phyloP scores from a whole-genome alignment of 768 basidiomycete genomes.

The Suillus placidus region DNA sequence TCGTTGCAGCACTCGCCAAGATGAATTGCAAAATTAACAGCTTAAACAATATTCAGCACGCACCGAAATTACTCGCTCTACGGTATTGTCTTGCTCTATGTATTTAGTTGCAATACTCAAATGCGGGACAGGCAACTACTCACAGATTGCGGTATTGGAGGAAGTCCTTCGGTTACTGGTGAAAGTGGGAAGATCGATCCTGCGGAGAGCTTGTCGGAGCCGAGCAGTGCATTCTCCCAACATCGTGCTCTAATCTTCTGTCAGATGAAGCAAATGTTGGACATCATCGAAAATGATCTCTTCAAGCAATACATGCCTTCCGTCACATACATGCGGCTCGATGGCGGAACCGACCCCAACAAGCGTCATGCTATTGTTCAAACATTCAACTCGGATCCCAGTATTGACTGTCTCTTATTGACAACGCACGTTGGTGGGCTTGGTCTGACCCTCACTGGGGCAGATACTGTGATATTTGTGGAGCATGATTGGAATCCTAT shows the following conservation, averaged over 20 bases:
- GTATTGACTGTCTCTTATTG: slow-evolving; percentile 92
- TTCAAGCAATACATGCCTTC: slow-evolving; percentile 93
- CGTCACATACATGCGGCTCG: slow-evolving; percentile 97
- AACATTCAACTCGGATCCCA: slow-evolving; percentile 97
- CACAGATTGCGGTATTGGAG: slow-evolving; percentile 92
- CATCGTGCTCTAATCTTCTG: slow-evolving; percentile 99
- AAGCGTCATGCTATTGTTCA: slow-evolving; percentile 97
- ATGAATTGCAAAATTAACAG: slow-evolving; percentile 47
- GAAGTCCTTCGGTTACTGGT: slow-evolving; percentile 37
- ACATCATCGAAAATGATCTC: slow-evolving; percentile 92
- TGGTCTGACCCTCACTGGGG: slow-evolving; percentile 94
- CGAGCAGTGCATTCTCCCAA: slow-evolving; percentile 73
- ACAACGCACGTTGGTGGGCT: slow-evolving; percentile 98
- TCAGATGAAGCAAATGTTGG: slow-evolving; percentile 99
- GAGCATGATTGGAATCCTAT: slow-evolving; percentile 99
- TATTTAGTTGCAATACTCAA: not conserved
- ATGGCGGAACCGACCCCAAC: slow-evolving; percentile 87
- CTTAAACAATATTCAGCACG: slow-evolving; percentile 83
- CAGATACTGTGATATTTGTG: slow-evolving; percentile 98
- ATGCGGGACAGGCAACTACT: slow-evolving; percentile 75
- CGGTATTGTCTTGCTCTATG: slow-evolving; percentile 52
- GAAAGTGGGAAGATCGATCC: slow-evolving; percentile 72
- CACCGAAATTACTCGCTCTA: slow-evolving; percentile 91
- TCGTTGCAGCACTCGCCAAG: slow-evolving; percentile 57
- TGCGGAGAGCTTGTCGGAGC: slow-evolving; percentile 56